Percentiles rank a stretch among this genome's conserved stretches.
These are phyloP conservation scores for Chlorociboria aeruginascens DNA, from an alignment of 495 filamentous ascomycete species.

Conservation along the genomic window DNA sequence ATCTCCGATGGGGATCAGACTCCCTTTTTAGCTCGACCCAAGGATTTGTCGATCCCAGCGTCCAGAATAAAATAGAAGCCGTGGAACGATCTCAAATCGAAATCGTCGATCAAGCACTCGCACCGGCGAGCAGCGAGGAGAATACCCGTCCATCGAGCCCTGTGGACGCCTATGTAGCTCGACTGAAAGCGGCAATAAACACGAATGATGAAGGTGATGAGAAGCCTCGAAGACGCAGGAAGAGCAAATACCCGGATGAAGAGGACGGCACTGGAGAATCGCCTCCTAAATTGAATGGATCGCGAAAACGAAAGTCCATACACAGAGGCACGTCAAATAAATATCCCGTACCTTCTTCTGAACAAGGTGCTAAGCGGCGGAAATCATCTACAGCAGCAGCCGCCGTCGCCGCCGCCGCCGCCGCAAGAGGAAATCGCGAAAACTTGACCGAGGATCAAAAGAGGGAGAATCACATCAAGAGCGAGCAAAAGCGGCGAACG, in stretches of 20 bases:
- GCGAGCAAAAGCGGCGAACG: slow-evolving; percentile 75
- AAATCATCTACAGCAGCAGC: slow-evolving; percentile 15
- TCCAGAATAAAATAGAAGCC: slow-evolving; percentile 43
- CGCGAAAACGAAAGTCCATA: slow-evolving; percentile 26
- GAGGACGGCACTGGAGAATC: slow-evolving; percentile 40
- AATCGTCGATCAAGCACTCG: slow-evolving; percentile 39
- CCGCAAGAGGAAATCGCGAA: slow-evolving; percentile 45
- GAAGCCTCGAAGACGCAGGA: slow-evolving; percentile 29
- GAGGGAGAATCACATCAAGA: slow-evolving; percentile 75
- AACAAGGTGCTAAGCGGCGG: slow-evolving; percentile 18
- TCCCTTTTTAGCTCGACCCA: slow-evolving; percentile 41
- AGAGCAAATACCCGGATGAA: slow-evolving; percentile 35
- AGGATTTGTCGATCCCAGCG: slow-evolving; percentile 40
- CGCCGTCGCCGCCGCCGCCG: slow-evolving; percentile 5
- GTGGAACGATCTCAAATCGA: slow-evolving; percentile 40
- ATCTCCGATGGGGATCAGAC: slow-evolving; percentile 57
- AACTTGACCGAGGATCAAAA: slow-evolving; percentile 80
- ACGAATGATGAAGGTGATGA: slow-evolving; percentile 27
- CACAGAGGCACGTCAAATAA: slow-evolving; percentile 9
- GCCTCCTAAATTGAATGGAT: slow-evolving; percentile 17
- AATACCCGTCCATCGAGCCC: slow-evolving; percentile 51
- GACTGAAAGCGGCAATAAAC: too few species aligned
- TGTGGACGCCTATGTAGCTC: slow-evolving; percentile 13
- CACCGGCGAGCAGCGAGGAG: slow-evolving; percentile 28
- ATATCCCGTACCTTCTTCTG: slow-evolving; percentile 10